These are phyloP conservation scores for Phytophthora aleatoria DNA, from an alignment of 352 stramenopile species.

Conservation along the genomic window DNA sequence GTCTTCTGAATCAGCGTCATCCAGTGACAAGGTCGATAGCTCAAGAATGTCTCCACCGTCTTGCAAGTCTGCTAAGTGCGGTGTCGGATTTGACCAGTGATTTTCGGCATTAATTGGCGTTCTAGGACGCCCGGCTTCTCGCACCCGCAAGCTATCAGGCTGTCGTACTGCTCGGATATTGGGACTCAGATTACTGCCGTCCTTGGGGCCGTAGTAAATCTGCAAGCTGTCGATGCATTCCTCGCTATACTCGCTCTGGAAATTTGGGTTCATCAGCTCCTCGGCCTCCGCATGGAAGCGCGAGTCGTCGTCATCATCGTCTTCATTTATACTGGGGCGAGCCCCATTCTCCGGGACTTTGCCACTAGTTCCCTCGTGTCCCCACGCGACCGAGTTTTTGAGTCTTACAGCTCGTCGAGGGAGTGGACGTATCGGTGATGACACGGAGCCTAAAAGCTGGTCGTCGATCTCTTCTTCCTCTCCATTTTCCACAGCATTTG, in stretches of 20 bases:
- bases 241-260: slow-evolving; percentile 79
- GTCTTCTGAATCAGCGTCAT: slow-evolving; percentile 36
- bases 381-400: slow-evolving; percentile 28
- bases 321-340: slow-evolving; percentile 25
- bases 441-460: slow-evolving; percentile 3
- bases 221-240: slow-evolving; percentile 80
- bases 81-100: slow-evolving; percentile 11
- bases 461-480: slow-evolving; percentile 15
- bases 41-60: slow-evolving; percentile 30
- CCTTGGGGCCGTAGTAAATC: slow-evolving; percentile 62
- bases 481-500: slow-evolving; percentile 4
- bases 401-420: slow-evolving; percentile 1
- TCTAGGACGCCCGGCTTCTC: slow-evolving; percentile 6
- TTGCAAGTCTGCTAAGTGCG: slow-evolving; percentile 11
- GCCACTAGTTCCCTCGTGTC: neutral
- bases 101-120: slow-evolving; percentile 2
- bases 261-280: slow-evolving; percentile 81
- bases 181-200: slow-evolving; percentile 24
- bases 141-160: neutral
- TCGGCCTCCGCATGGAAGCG: slow-evolving; percentile 63
- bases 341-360: slow-evolving; percentile 10
- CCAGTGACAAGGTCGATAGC: slow-evolving; percentile 33
- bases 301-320: slow-evolving; percentile 39
- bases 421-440: slow-evolving; percentile 17
- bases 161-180: slow-evolving; percentile 8